Evolutionary conservation across 1,284 basidiomycete species (phyloP), one percentile per base, ranked within the genome.

Genomic region (Ceratobasidium sp.): DNA sequence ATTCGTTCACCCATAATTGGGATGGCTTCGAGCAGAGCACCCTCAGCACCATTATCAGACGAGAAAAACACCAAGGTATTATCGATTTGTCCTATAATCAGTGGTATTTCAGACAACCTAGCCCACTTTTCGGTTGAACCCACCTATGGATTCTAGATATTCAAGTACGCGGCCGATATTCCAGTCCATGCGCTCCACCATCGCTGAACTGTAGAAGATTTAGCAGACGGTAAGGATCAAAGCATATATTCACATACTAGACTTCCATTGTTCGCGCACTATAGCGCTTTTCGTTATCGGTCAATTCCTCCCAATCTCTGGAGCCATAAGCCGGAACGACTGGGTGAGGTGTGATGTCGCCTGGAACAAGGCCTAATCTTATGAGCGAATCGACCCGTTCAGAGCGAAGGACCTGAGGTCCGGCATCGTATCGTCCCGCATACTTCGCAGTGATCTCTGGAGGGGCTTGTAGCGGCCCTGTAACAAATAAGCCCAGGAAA

Each of bases 141-240:
- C 5, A 59, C 58, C 58, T 26, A 12, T 59, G 1, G 58, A 43
- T 28, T 43, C 10, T 21, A 59, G 36, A 26, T 59, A 59, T 5
- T 59, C 36, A 23, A 59, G 34, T 16, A 59, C 58, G 21, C 58
- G 58, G 4, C 58, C 58, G 14, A 59, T 59, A 43, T 59, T 59
- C 58, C 58, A 59, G 18, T 59, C 58, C 58, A 59, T 59, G 12
- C 58, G 58, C 12, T 59, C 58, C 9, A 59, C 58, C 58, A 59
- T 59, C 14, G 58, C 58, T 9, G 58, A 36, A 30, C 58, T 59
- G 41, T n/a, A 18, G 3, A 36, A 23, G 3, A 3, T 16, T 21
- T 2, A n/a, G n/a, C n/a, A n/a, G n/a, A n/a, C n/a, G n/a, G n/a
- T n/a, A n/a, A n/a, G n/a, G n/a, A n/a, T n/a, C n/a, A n/a, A n/a